A percentile compares a stretch with the other conserved stretches of the same genome.
These are phyloP conservation scores for Dendrobium catenatum DNA, from an alignment of 106 monocot species.

Conservation along the genomic window DNA sequence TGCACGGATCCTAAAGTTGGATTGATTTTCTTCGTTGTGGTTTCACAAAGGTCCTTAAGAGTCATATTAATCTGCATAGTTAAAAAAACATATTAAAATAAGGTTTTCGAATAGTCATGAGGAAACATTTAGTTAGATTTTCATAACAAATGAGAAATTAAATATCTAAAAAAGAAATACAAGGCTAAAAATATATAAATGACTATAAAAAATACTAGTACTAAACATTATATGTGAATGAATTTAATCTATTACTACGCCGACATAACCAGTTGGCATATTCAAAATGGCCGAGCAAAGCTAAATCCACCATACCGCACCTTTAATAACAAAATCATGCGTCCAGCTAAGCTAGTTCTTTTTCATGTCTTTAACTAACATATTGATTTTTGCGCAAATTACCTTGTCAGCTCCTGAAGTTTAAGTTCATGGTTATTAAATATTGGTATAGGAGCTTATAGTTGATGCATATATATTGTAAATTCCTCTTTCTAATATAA, in stretches of 20 bases:
- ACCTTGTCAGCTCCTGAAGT: background rate
- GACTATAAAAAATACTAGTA: background rate
- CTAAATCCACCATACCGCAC: background rate
- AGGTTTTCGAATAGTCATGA: background rate
- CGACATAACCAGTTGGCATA: background rate
- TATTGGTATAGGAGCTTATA: background rate
- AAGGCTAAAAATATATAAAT: background rate
- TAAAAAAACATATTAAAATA: background rate
- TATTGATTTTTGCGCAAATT: background rate
- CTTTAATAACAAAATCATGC: background rate
- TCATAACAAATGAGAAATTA: background rate
- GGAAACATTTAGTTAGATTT: background rate
- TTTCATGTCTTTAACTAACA: background rate
- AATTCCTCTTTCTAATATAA: background rate
- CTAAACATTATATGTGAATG: background rate
- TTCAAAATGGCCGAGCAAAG: background rate
- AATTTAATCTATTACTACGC: background rate
- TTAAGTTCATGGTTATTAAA: background rate
- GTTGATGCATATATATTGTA: background rate
- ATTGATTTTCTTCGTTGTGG: slow-evolving; percentile 1
- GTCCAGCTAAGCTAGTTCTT: background rate
- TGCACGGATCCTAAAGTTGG: background rate
- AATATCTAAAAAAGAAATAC: background rate
- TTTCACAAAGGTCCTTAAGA: background rate
- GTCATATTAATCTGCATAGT: slow-evolving; percentile 3